These are phyloP conservation scores for Xylariaceae sp. DNA, from an alignment of 2,329 filamentous ascomycete species.

Conservation along the genomic window DNA sequence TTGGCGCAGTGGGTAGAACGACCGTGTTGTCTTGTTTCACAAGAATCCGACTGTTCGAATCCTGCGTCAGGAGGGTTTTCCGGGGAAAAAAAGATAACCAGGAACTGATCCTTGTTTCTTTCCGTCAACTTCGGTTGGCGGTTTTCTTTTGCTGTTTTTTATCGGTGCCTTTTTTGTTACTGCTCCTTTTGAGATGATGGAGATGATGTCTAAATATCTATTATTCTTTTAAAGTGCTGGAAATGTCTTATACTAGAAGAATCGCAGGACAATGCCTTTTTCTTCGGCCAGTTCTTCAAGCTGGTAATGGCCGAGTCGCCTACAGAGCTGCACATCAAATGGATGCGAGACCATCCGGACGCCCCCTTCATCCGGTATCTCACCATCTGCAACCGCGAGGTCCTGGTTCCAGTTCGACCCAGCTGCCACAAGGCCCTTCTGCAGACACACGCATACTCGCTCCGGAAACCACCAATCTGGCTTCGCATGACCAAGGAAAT, in stretches of 20 bases:
- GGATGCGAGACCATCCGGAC: constrained; percentile 32
- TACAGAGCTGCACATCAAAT: constrained; percentile 27
- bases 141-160: too few species aligned
- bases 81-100: too few species aligned
- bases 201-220: too few species aligned
- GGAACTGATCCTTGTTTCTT: too few species aligned
- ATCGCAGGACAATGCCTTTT: constrained; percentile 34
- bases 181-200: too few species aligned
- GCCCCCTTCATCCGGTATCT: constrained; percentile 38
- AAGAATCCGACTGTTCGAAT: too few species aligned
- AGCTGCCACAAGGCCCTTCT: constrained; percentile 35
- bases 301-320: constrained; percentile 30
- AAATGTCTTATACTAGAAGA: neutral
- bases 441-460: constrained; percentile 37
- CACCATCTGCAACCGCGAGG: constrained; percentile 34
- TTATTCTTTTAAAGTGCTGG: neutral
- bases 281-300: constrained; percentile 39
- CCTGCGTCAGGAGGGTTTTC: too few species aligned
- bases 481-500: constrained; percentile 34
- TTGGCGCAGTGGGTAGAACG: too few species aligned
- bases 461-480: constrained; percentile 35
- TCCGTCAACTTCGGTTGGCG: too few species aligned
- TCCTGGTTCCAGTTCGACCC: constrained; percentile 35
- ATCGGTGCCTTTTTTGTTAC: too few species aligned
- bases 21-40: too few species aligned